phyloP scores from a whole-genome alignment of 441 rosid genomes.

The Daphne laureola region DNA sequence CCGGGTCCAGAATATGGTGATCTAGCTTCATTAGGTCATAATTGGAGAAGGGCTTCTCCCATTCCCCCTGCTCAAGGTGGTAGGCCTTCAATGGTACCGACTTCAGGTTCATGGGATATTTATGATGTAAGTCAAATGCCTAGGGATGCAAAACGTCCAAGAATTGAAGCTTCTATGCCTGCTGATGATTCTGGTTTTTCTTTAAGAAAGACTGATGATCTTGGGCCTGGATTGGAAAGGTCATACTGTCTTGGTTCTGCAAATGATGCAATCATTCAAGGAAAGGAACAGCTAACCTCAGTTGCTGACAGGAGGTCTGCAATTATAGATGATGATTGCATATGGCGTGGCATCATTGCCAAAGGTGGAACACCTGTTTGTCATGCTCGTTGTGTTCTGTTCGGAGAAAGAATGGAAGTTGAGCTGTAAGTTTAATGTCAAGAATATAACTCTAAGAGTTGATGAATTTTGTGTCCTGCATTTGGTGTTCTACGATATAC shows the following conservation, averaged over 20 bases:
- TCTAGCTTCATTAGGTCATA: conserved; percentile 26
- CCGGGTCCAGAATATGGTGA: conserved; percentile 40
- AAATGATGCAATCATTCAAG: conserved; percentile 27
- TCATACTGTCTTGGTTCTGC: conserved; percentile 32
- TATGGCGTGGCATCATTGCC: conserved; percentile 77
- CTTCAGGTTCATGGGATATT: conserved; percentile 62
- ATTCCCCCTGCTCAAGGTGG: conserved; percentile 46
- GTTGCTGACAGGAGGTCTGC: conserved; percentile 25
- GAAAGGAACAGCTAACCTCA: conserved; percentile 34
- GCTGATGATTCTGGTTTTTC: conserved; percentile 37
- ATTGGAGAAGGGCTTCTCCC: conserved; percentile 61
- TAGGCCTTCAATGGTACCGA: conserved; percentile 37
- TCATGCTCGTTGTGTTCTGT: conserved; percentile 59
- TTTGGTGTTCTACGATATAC: no score
- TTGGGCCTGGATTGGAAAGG: conserved; percentile 32
- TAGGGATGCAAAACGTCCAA: conserved; percentile 54
- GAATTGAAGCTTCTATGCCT: conserved; percentile 44
- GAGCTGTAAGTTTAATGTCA: conserved; percentile 52
- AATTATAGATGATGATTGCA: conserved; percentile 34
- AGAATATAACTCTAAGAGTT: no score
- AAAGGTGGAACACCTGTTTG: conserved; percentile 81
- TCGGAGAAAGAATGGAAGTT: conserved; percentile 44
- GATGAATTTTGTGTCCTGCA: no score
- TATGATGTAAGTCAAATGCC: conserved; percentile 45
- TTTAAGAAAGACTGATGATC: conserved; percentile 38